Evolutionary conservation across 148 eudicot genomes (phyloP).

Genomic region (Fallopia convolvulus): DNA sequence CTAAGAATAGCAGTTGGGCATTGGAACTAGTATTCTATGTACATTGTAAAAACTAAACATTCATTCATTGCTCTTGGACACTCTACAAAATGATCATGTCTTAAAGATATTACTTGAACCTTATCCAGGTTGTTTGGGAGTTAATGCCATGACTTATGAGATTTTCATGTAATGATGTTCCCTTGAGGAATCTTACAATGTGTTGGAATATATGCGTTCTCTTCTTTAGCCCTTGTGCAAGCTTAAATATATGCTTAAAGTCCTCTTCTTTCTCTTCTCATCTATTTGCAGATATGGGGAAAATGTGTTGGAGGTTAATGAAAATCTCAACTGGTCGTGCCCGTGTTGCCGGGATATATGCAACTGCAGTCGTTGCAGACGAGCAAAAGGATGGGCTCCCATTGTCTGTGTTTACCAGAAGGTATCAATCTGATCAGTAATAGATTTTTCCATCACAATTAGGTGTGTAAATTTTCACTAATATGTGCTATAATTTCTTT

Average conservation of each 20-base stretch:
- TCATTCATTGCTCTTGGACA: not conserved
- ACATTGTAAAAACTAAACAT: not conserved
- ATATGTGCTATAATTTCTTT: not conserved
- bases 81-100: no score
- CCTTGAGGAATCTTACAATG: not conserved
- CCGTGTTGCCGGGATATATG: constrained; percentile 78
- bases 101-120: not conserved
- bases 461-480: not conserved
- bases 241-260: not conserved
- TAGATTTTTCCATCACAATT: not conserved
- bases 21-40: not conserved
- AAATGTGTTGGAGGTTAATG: constrained; percentile 48
- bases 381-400: constrained; percentile 65
- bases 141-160: no score
- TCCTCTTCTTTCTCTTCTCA: not conserved
- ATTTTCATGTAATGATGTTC: not conserved
- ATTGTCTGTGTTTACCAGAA: constrained; percentile 32
- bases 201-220: no score
- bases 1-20: not conserved
- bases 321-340: constrained; percentile 49
- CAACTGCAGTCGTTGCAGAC: constrained; percentile 73
- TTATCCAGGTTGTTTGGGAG: not conserved
- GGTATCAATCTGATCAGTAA: constrained; percentile 20
- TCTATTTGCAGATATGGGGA: constrained; percentile 58
- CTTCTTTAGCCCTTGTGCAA: not conserved